Evolutionary conservation across 768 basidiomycete genomes (phyloP).

Genomic region (Glaciozyma martinii): DNA sequence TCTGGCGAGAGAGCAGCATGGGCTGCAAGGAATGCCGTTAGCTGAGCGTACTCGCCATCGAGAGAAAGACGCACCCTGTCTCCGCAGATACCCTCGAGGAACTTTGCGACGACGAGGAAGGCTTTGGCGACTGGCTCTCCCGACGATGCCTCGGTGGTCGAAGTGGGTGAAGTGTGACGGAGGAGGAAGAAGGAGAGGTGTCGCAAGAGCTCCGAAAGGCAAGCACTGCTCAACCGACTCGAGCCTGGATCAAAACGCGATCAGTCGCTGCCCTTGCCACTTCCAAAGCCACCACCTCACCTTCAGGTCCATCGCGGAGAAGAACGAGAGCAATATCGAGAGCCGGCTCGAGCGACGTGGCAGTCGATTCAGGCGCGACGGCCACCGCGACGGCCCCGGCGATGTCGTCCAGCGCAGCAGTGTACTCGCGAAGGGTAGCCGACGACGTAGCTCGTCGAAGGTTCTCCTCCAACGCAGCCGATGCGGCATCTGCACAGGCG

Average conservation of each 20-base stretch:
- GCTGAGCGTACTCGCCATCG: neutral
- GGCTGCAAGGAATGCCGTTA: constrained; percentile 6
- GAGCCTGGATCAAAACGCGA: constrained; percentile 5
- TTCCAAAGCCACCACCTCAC: neutral
- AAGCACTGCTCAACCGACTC: constrained; percentile 6
- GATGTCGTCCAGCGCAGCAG: constrained; percentile 1
- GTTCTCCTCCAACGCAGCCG: neutral
- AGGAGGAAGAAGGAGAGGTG: constrained; percentile 15
- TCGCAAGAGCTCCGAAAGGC: constrained; percentile 19
- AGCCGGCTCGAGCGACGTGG: neutral
- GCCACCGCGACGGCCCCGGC: neutral
- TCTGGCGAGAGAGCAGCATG: constrained; percentile 26
- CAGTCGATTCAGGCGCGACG: neutral
- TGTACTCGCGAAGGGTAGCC: constrained; percentile 1
- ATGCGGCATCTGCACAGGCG: neutral
- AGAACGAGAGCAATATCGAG: constrained; percentile 9
- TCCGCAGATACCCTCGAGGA: constrained; percentile 22
- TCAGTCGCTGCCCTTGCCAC: neutral
- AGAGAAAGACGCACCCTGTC: constrained; percentile 9
- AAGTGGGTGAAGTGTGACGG: neutral
- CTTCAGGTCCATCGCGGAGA: constrained; percentile 19
- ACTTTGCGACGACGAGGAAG: constrained; percentile 10
- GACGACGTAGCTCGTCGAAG: neutral
- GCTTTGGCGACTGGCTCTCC: neutral
- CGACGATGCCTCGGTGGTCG: neutral